phyloP scores from a whole-genome alignment of 202 grass and related monocot species.

The Schoenoplectus tabernaemontani region DNA sequence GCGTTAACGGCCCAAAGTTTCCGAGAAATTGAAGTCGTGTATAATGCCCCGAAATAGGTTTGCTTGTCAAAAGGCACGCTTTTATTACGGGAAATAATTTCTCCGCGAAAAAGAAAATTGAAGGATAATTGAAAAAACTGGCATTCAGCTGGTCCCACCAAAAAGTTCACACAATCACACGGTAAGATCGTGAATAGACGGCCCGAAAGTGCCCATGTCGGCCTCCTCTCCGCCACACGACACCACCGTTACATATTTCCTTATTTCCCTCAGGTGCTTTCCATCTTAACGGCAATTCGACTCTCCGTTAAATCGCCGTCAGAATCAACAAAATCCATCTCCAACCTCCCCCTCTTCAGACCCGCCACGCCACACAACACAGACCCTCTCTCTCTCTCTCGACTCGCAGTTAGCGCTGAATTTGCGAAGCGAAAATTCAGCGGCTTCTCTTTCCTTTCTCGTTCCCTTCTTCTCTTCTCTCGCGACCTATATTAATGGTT shows the following conservation, averaged over 20 bases:
- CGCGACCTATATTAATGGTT: neutral
- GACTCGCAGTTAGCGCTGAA: neutral
- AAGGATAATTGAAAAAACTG: neutral
- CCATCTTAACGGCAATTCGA: neutral
- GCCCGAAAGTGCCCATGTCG: neutral
- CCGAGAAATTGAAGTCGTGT: neutral
- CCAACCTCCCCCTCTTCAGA: neutral
- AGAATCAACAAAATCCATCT: neutral
- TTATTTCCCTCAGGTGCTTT: neutral
- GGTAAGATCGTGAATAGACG: neutral
- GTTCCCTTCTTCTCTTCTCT: neutral
- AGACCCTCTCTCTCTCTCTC: neutral
- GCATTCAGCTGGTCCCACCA: neutral
- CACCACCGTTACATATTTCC: neutral
- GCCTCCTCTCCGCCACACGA: neutral
- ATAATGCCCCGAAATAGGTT: neutral
- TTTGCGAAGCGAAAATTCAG: neutral
- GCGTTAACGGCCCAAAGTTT: neutral
- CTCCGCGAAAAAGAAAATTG: neutral
- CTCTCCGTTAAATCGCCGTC: neutral
- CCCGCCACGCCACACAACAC: constrained; percentile 9
- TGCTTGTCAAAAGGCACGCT: neutral
- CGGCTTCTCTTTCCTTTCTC: neutral
- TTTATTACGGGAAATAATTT: neutral
- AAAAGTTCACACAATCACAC: neutral